Base-by-base conservation (phyloP, 2,329 filamentous ascomycete species). In the Canariomyces notabilis region DNA sequence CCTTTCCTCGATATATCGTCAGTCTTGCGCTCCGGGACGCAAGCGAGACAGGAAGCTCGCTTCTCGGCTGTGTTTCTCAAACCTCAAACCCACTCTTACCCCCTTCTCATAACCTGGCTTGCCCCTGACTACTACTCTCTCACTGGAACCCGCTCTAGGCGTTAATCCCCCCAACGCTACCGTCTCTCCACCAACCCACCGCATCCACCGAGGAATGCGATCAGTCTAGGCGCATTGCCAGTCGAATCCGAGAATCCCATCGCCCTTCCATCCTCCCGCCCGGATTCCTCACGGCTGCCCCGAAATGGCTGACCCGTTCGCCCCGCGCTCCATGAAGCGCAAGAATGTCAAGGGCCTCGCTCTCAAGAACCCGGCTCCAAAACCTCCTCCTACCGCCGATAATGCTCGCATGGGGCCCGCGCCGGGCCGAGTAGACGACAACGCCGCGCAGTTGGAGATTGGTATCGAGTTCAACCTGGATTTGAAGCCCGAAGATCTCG, bases 331-430 rank as follows among this genome's bases (percentile, higher is more conserved):
- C 52, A 86, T 98, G 83, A 97, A 96, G 83, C 85, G 91, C 76
- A 96, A 97, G 80, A 98, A 98, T 67, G 86, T 95, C 68, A 97
- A 97, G 73, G 91, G 90, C 31, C 83, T 98, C 41, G 90, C 89
- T 57, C 76, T 98, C 63, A 90, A 82, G 61, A 83, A 87, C 40
- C 82, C 85, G 19, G 77, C 85, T 37, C 84, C 88, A 34, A 88
- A 89, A 52, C 73, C 80, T 40, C 72, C 81, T 44, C 80, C 83
- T 44, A 83, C 87, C 22, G 84, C 87, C 37, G 85, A 89, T 59
- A 83, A 81, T 50, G 87, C 78, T 49, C 80, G 82, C 60, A 69
- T 67, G 44, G 75, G 81, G 45, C 74, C 76, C 56, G 79, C 76
- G 54, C 71, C 76, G 46, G 78, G 87, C 62, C 73, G 76, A 51